Percentiles rank a stretch among this genome's conserved stretches.
phyloP scores from a whole-genome alignment of 768 basidiomycete genomes.

The Hygrocybe coccinea region DNA sequence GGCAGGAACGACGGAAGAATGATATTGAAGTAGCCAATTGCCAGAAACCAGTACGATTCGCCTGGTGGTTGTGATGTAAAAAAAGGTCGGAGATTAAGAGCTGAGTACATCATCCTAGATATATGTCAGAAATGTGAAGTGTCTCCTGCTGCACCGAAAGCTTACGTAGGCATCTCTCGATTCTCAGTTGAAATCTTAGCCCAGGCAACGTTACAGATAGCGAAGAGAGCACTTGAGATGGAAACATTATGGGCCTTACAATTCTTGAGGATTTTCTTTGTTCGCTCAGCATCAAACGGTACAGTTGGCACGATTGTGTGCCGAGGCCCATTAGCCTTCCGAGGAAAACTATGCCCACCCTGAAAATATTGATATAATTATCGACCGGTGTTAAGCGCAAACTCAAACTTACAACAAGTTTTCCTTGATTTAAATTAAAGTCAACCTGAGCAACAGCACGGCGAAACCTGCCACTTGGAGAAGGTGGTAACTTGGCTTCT shows the following conservation, averaged over 20 bases:
- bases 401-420: conserved; percentile 44
- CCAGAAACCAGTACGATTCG: conserved; percentile 75
- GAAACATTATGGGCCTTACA: conserved; percentile 73
- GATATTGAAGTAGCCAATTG: conserved; percentile 80
- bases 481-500: conserved; percentile 45
- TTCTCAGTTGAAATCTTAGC: conserved; percentile 42
- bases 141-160: background rate
- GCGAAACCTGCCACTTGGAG: conserved; percentile 31
- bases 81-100: conserved; percentile 70
- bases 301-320: conserved; percentile 69
- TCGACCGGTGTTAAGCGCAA: conserved; percentile 1
- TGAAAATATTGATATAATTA: conserved; percentile 19
- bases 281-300: conserved; percentile 50
- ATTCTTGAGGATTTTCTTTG: conserved; percentile 57
- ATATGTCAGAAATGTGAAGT: background rate
- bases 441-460: conserved; percentile 49
- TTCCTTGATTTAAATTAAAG: conserved; percentile 48
- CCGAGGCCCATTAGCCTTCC: conserved; percentile 38
- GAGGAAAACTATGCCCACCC: conserved; percentile 75
- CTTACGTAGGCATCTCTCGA: conserved; percentile 51
- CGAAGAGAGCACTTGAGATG: conserved; percentile 70
- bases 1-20: conserved; percentile 71
- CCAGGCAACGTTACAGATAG: conserved; percentile 74
- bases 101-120: conserved; percentile 76
- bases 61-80: conserved; percentile 40